Conservation (phyloP, 1,139 yeast genomes). For the Candida dubliniensis region DNA sequence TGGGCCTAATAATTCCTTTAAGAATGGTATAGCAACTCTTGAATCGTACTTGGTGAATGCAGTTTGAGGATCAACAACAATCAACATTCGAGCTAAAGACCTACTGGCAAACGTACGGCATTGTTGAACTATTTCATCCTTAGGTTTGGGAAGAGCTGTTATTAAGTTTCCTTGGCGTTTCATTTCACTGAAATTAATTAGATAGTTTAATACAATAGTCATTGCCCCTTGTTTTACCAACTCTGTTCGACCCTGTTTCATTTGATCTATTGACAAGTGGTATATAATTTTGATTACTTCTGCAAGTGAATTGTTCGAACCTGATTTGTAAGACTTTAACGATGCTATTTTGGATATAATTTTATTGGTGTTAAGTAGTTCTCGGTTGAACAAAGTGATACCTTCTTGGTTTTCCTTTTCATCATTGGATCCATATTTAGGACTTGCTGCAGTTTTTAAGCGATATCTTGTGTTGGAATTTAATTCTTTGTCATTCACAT, state of each 20-base stretch:
- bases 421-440: constrained; percentile 21
- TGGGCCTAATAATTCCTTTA: constrained; percentile 47
- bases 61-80: constrained; percentile 39
- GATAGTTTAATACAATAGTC: constrained; percentile 35
- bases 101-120: constrained; percentile 31
- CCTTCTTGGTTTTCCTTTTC: constrained; percentile 24
- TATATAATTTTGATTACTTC: constrained; percentile 13
- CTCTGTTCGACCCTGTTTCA: constrained; percentile 28
- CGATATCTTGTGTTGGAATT: constrained; percentile 23
- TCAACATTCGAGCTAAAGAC: constrained; percentile 44
- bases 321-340: constrained; percentile 23
- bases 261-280: constrained; percentile 26
- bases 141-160: constrained; percentile 23
- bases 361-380: constrained; percentile 27
- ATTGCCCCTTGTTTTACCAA: constrained; percentile 50
- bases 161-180: constrained; percentile 13
- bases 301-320: constrained; percentile 12
- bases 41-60: constrained; percentile 43
- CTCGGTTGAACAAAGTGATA: constrained; percentile 32
- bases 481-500: constrained; percentile 13
- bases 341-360: constrained; percentile 27
- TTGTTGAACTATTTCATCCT: constrained; percentile 18
- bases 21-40: constrained; percentile 45
- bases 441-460: constrained; percentile 37
- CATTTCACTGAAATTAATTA: constrained; percentile 34